These are phyloP conservation scores for Potentilla sterilis DNA, from an alignment of 306 rosid species.

Conservation along the genomic window DNA sequence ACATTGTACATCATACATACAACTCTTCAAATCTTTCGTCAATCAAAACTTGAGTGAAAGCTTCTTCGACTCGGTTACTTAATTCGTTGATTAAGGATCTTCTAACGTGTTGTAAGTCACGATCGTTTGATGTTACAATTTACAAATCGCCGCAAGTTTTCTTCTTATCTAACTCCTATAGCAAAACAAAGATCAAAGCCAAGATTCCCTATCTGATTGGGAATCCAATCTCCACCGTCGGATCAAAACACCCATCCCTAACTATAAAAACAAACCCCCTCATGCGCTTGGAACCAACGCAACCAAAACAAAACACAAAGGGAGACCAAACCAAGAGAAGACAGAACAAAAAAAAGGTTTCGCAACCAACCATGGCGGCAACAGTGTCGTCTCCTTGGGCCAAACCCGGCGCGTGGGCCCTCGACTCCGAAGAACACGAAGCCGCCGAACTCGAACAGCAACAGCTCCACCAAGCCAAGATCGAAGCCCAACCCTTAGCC, in stretches of 20 bases:
- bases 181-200: background rate
- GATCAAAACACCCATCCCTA: slow-evolving; percentile 10
- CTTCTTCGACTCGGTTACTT: background rate
- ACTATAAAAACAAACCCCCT: background rate
- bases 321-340: background rate
- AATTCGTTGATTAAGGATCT: background rate
- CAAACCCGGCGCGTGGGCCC: slow-evolving; percentile 97
- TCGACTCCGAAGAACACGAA: slow-evolving; percentile 75
- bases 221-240: slow-evolving; percentile 23
- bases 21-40: background rate
- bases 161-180: background rate
- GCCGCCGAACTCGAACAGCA: slow-evolving; percentile 65
- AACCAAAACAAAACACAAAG: background rate
- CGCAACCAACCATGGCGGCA: slow-evolving; percentile 66
- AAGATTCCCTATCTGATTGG: background rate
- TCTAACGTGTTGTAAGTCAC: background rate
- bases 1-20: background rate
- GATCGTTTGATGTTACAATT: background rate
- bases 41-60: background rate
- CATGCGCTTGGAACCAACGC: slow-evolving; percentile 26
- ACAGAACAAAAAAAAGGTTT: background rate
- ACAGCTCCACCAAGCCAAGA: background rate
- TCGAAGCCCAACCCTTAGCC: slow-evolving; percentile 31
- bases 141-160: background rate
- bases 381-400: slow-evolving; percentile 83